Conservation (phyloP, 2,329 filamentous ascomycete species). For the Colletotrichum sp. region DNA sequence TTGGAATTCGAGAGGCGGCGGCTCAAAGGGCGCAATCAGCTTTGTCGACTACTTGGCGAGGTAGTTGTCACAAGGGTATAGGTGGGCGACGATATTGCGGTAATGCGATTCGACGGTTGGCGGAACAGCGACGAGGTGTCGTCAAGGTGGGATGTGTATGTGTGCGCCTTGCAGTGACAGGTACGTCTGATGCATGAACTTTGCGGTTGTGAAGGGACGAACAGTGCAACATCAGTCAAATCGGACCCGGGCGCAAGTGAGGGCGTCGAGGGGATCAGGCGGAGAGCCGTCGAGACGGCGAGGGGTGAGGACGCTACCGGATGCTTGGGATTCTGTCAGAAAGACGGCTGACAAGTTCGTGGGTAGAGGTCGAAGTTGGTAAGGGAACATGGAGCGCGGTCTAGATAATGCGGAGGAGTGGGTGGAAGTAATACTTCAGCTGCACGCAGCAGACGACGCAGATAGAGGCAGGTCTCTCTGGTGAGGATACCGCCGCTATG, state of each 20-base stretch:
- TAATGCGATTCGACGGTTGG: not conserved
- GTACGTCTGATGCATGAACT: conserved; percentile 33
- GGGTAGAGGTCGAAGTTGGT: not conserved
- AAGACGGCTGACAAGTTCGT: not conserved
- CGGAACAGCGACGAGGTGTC: conserved; percentile 24
- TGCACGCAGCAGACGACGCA: conserved; percentile 11
- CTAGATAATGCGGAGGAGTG: conserved; percentile 13
- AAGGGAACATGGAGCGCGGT: not conserved
- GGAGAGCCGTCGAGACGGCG: not conserved
- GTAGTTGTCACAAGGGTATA: not conserved
- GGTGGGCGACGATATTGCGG: not conserved
- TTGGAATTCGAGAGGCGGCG: not conserved
- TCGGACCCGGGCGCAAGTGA: not conserved
- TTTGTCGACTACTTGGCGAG: conserved; percentile 14
- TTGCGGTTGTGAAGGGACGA: conserved; percentile 25
- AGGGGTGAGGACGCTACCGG: not conserved
- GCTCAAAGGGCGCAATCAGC: not conserved
- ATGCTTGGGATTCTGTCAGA: not conserved
- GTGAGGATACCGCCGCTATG: conserved; percentile 15
- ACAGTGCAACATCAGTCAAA: conserved; percentile 18
- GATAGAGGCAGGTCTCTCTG: conserved; percentile 13
- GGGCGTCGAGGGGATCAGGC: not conserved
- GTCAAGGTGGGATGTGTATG: conserved; percentile 25
- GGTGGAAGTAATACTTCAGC: conserved; percentile 21
- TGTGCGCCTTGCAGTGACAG: conserved; percentile 24